Evolutionary conservation across 177 flowering plant genomes (phyloP), one percentile per base, ranked within the genome.

Genomic region (Vitis hybrid): DNA sequence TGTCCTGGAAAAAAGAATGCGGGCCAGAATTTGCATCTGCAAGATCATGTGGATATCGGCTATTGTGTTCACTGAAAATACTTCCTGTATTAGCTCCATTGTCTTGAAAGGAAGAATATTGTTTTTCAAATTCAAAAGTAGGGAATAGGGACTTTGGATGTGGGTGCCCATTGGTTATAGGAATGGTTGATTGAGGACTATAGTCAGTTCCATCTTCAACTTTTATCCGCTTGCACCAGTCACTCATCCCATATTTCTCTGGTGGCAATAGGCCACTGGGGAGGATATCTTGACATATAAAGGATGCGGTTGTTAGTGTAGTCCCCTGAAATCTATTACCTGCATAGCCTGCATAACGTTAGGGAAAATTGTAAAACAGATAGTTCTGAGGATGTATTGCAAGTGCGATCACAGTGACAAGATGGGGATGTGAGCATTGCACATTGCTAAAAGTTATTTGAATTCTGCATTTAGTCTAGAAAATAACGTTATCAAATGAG

Each of bases 211-310:
- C 66, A 18, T 67, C 75, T 69, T 82, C 82, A 51, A 67, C 61
- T 72, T 81, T 81, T 50, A 81, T 67, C 11, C 45, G 76, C 69
- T 21, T 54, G 57, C 32, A 72, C 80, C 75, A 78, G 19, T 71
- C 72, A 74, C 62, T 66, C 17, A 72, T 30, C 65, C 62, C 79
- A 67, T 71, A 68, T 63, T 69, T 78, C 64, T 79, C 80, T 9
- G 69, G 74, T 74, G 73, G 72, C 56, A 76, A 19, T 18, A 62
- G 61, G 34, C 76, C 67, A 64, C 72, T 56, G 0, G 81, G 74
- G 49, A 81, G 65, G 45, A 79, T 58, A 14, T 81, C 85, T 71
- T 76, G 80, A 69, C 81, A 78, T 15, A 78, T 77, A 56, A 83
- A 82, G 49, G 88, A 82, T 52, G 82, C 23, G 19, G 65, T 30